A percentile compares a stretch with the other conserved stretches of the same genome.
Evolutionary conservation across 345 rosid species (phyloP).

Genomic region (Sisymbrium irio): DNA sequence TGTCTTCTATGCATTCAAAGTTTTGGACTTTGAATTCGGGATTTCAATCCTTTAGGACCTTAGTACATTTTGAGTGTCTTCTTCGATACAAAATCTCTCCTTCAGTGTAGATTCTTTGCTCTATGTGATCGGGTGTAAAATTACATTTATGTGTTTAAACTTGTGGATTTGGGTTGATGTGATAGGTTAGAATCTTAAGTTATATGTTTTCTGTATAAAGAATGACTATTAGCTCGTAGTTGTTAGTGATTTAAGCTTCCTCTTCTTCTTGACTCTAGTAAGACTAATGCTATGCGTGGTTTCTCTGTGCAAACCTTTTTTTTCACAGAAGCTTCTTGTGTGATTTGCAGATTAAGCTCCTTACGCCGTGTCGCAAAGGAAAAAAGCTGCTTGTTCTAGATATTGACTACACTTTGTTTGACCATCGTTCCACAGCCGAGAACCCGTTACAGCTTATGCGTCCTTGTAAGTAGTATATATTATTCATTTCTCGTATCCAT

Average conservation of each 20-base stretch:
- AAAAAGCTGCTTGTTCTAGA: constrained; percentile 91
- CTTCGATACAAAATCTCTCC: neutral
- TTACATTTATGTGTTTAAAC: neutral
- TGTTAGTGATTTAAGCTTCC: neutral
- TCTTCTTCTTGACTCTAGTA: too few species aligned
- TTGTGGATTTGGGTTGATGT: neutral
- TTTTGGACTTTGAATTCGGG: neutral
- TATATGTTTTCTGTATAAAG: neutral
- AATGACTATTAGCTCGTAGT: neutral
- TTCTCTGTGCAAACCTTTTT: neutral
- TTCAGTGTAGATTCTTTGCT: neutral
- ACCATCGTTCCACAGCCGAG: constrained; percentile 93
- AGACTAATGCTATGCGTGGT: neutral
- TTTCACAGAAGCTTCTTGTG: constrained; percentile 1
- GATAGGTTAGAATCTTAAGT: neutral
- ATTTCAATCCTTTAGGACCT: neutral
- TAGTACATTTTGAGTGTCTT: neutral
- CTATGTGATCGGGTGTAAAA: neutral
- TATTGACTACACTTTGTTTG: constrained; percentile 93
- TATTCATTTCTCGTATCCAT: neutral
- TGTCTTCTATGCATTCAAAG: neutral
- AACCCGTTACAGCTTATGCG: constrained; percentile 91
- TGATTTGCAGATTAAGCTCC: constrained; percentile 57
- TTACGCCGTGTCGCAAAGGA: constrained; percentile 76
- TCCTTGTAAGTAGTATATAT: constrained; percentile 59